Base-by-base conservation (phyloP, 768 basidiomycete genomes). In the Lactarius psammicola region DNA sequence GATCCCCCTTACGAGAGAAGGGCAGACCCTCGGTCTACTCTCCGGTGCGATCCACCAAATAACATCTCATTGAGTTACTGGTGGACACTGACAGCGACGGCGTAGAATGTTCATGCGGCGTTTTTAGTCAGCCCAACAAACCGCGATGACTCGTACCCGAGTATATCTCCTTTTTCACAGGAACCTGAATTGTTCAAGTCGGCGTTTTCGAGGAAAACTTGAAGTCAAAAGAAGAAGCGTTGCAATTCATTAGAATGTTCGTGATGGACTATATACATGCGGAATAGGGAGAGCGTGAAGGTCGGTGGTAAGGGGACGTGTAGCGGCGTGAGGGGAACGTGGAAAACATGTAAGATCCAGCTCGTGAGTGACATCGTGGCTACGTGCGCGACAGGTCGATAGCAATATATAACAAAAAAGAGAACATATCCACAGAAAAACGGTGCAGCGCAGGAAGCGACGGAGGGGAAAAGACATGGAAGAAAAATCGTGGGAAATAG, bases 301-400 rank as follows among this genome's bases (percentile, higher is more conserved):
- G 49, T 23, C 23, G 10, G 49, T 26, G 23, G 26, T 26, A 51
- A 51, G 23, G 26, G 23, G 49, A 51, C 64, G 51, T 65, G 44
- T 30, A 38, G 15, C 38, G 23, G 46, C 65, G 56, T 66, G 60
- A 62, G 15, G 40, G 36, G 30, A 38, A 26, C 44, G 49, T 51
- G 46, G 9, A 30, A 38, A 59, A 61, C 60, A 23, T 36, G 33
- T 33, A 49, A 3, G 6, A 56, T 58, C 65, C 46, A 42, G 34
- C 31, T 66, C 65, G 65, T 66, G 49, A 66, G 38, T 23, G 60
- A 62, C 49, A 63, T 64, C 57, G 18, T 40, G 1, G 13, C 30
- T 28, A 20, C 56, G 55, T 31, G 46, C n/a, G 56, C 38, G 60
- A 57, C 49, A 40, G 38, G 38, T 42, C 38, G 56, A 62, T 40